Evolutionary conservation across 208 protist genomes (phyloP).

Genomic region (Spironucleus salmonicida): DNA sequence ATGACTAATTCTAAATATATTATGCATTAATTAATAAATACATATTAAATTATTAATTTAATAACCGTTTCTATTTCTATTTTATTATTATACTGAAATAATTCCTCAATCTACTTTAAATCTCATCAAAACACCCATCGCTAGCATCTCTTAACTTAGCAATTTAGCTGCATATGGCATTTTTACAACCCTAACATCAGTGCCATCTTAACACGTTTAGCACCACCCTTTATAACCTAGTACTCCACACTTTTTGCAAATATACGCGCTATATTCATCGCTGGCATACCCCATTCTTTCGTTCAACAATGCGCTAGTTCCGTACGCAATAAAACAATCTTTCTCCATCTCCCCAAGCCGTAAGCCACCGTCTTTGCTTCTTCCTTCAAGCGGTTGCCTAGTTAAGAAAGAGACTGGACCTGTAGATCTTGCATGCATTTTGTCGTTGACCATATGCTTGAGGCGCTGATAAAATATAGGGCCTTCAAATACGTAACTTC

Average conservation of each 20-base stretch:
- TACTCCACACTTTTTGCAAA: constrained; percentile 73
- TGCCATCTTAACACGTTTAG: constrained; percentile 48
- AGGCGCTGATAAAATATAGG: constrained; percentile 99
- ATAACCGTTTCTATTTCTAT: too few species aligned
- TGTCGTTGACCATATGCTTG: constrained; percentile 99
- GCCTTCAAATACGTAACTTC: constrained; percentile 94
- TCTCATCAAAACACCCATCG: constrained; percentile 75
- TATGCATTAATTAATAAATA: too few species aligned
- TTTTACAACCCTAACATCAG: neutral
- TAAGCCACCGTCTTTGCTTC: constrained; percentile 85
- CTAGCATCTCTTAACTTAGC: constrained; percentile 83
- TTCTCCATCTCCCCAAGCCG: constrained; percentile 99
- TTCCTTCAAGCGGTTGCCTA: constrained; percentile 91
- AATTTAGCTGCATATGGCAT: constrained; percentile 81
- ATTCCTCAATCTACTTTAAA: constrained; percentile 48
- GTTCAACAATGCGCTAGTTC: constrained; percentile 72
- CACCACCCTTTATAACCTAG: constrained; percentile 66
- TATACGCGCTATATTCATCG: constrained; percentile 78
- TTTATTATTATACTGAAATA: too few species aligned
- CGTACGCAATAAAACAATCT: constrained; percentile 93
- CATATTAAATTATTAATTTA: too few species aligned
- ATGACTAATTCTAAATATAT: too few species aligned
- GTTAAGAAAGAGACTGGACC: constrained; percentile 81
- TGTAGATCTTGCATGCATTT: constrained; percentile 90
- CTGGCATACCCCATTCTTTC: constrained; percentile 87